Conservation (phyloP, 2,329 filamentous ascomycete genomes). For the Penicillium sp. region DNA sequence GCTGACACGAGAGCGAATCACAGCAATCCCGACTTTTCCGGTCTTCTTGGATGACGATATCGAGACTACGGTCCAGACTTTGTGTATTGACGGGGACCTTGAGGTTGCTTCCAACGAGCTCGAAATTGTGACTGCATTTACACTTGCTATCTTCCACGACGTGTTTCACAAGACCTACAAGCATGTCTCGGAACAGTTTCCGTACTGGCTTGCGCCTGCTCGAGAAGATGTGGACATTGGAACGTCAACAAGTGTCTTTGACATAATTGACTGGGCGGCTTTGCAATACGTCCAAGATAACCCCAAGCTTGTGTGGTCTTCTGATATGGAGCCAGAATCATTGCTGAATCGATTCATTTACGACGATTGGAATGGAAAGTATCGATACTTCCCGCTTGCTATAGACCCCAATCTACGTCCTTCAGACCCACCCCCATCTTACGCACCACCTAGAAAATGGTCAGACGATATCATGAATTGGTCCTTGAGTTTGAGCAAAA, state of each 20-base stretch:
- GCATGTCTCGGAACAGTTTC: constrained; percentile 60
- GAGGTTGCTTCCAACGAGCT: constrained; percentile 44
- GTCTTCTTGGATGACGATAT: constrained; percentile 68
- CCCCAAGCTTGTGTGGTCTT: constrained; percentile 48
- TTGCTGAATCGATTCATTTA: constrained; percentile 54
- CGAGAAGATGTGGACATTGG: constrained; percentile 8
- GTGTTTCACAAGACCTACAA: constrained; percentile 87
- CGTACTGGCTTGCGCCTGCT: constrained; percentile 78
- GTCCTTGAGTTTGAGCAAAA: constrained; percentile 71
- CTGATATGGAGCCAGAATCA: constrained; percentile 38
- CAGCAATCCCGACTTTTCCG: constrained; percentile 64
- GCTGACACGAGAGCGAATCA: constrained; percentile 65
- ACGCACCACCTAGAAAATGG: constrained; percentile 39
- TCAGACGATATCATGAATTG: constrained; percentile 75
- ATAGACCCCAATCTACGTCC: constrained; percentile 34
- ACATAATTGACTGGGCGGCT: constrained; percentile 46
- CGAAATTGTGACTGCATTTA: constrained; percentile 66
- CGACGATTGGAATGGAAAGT: constrained; percentile 57
- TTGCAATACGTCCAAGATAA: constrained; percentile 37
- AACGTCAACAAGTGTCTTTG: constrained; percentile 3
- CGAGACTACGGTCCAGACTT: constrained; percentile 57
- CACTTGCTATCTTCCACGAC: constrained; percentile 72
- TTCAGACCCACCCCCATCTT: constrained; percentile 36
- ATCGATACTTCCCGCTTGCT: constrained; percentile 54
- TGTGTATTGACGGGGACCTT: constrained; percentile 41